Base-by-base conservation (phyloP, 2,329 filamentous ascomycete genomes). In the Epichloe aotearoae region DNA sequence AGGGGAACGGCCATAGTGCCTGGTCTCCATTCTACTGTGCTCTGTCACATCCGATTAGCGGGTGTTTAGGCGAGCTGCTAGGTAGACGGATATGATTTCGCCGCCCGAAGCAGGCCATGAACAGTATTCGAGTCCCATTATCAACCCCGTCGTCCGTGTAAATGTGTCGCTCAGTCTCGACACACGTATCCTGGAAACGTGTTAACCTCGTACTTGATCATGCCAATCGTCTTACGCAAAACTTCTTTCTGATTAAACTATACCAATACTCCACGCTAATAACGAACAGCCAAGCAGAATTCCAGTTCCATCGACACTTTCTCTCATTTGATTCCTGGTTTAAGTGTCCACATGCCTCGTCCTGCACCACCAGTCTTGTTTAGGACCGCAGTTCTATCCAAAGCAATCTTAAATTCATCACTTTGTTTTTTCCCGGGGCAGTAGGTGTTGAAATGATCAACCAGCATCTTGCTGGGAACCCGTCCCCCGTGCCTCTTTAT, bases 371-470 rank as follows among this genome's bases (percentile, higher is more conserved):
- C 75, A 10, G 66, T 65, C 63, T 79, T 75, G 61, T 88, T 79
- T 63, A 95, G 67, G 50, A 72, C 77, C 1, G 91, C 91, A 59
- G 95, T 84, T 54, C 74, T 74, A 58, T 86, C 82, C 50, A 97
- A 69, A 58, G 88, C 88, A 59, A 79, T 75, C 67, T 89, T 91
- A 64, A 97, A 97, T 64, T 89, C 84, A 17, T 80, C 78, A 48
- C 83, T 84, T 54, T 86, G 78, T 42, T 80, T 86, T 20, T 76
- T 78, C 2, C 63, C 64, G 0, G 66, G 66, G 62, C 88, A 95
- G 60, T 82, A 86, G 14, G 80, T 79, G 65, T 90, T 88, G 66
- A 96, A 97, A 61, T 95, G 88, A 60, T 95, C 86, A 23, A 95
- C 85, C 43, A 96, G 68, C 73, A 88, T 83, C 69, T 94, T 88